Conservation (phyloP, 495 filamentous ascomycete genomes). For the Penicillium egyptiacum region DNA sequence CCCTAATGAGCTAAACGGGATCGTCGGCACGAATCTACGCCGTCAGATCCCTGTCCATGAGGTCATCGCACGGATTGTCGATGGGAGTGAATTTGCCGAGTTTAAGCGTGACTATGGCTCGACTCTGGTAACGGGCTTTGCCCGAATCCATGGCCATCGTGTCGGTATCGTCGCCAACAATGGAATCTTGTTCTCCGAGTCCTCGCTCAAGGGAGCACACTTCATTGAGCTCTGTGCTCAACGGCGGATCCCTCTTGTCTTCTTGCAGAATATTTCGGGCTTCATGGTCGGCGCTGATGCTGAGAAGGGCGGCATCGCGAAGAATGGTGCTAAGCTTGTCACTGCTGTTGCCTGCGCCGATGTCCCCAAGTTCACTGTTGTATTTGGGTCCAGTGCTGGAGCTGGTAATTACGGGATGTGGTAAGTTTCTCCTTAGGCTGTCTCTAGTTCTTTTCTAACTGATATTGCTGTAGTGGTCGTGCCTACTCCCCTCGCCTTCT, state of each 20-base stretch:
- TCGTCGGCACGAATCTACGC: conserved; percentile 84
- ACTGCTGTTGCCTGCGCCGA: conserved; percentile 94
- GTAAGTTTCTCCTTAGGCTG: conserved; percentile 39
- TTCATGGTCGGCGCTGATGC: conserved; percentile 98
- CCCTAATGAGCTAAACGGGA: conserved; percentile 76
- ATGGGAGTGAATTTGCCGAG: conserved; percentile 85
- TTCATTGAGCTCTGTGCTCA: conserved; percentile 98
- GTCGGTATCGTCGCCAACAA: conserved; percentile 97
- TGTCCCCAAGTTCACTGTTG: conserved; percentile 96
- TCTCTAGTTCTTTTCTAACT: conserved; percentile 7
- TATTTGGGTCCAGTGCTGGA: conserved; percentile 79
- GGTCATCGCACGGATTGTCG: conserved; percentile 91
- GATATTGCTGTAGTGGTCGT: conserved; percentile 60
- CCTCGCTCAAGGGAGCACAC: conserved; percentile 90
- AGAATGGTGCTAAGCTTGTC: conserved; percentile 96
- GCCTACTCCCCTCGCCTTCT: conserved; percentile 88
- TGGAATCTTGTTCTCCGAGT: conserved; percentile 92
- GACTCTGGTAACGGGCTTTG: conserved; percentile 92
- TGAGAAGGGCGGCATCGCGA: conserved; percentile 92
- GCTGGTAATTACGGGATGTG: conserved; percentile 83
- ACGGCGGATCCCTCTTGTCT: conserved; percentile 83
- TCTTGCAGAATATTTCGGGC: conserved; percentile 94
- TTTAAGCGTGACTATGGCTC: conserved; percentile 93
- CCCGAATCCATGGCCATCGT: conserved; percentile 81
- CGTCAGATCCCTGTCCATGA: conserved; percentile 83